Base-by-base conservation (phyloP, 345 rosid species). In the Psidium friedrichsthalianum region DNA sequence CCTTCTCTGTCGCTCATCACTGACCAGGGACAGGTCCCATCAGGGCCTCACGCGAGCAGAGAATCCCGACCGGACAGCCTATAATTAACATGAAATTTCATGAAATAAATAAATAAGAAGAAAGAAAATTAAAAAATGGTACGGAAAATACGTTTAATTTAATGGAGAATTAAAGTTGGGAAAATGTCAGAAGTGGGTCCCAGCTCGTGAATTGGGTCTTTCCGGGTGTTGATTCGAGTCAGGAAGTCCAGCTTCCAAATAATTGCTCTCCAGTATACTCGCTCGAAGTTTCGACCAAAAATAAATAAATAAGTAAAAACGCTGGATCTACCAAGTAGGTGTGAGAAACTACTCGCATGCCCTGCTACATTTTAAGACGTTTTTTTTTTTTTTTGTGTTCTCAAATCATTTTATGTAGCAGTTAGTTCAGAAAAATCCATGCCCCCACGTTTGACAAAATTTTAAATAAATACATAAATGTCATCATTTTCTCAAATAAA, bases 341-440 rank as follows among this genome's bases (percentile, higher is more conserved):
- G 13, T 2, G 25, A 5, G 42, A 21, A 69, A 69, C 9, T 69
- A 18, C 6, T 69, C 25, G 24, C 25, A 36, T 1, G 25, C 78
- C 47, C 13, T 69, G 36, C 1, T 9, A 4, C 24, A 2, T 18
- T 18, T 64, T 3, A 15, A 27, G 0, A 1, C 14, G 0, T 14
- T 6, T 61, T 36, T 15, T 14, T 61, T 15, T 61, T 27, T 6
- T 7, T 10, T 32, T 16, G n/a, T n/a, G n/a, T 32, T 22, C 21
- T 1, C 0, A 4, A 29, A 64, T 64, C 3, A 8, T 32, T 64
- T 29, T 1, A 21, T 6, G 20, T 69, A 8, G 44, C 47, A 18
- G 4, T 69, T 69, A 32, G 6, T 32, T 32, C 22, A 8, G 24
- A 69, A 32, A 32, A 32, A 16, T 69, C 47, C 20, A 32, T 14